These are phyloP conservation scores for Wickerhamomyces chambardii DNA, from an alignment of 805 yeast species.

Conservation along the genomic window DNA sequence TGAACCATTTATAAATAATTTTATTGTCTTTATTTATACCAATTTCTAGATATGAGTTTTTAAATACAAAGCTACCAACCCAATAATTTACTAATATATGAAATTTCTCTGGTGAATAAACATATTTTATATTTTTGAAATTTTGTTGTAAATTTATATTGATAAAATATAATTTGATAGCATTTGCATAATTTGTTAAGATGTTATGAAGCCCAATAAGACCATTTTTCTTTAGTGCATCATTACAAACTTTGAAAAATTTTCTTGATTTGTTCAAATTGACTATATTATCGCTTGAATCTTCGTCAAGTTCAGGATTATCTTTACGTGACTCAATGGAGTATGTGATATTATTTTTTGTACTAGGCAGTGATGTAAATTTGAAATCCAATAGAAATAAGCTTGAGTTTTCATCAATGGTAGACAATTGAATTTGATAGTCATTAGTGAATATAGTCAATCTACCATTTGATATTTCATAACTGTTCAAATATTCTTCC, in stretches of 20 bases:
- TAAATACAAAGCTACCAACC: conserved; percentile 38
- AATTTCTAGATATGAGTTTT: conserved; percentile 49
- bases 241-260: conserved; percentile 49
- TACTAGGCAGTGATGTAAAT: conserved; percentile 48
- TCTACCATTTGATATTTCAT: conserved; percentile 67
- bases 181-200: conserved; percentile 49
- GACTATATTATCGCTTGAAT: too few species aligned
- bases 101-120: conserved; percentile 44
- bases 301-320: too few species aligned
- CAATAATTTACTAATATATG: conserved; percentile 56
- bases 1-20: conserved; percentile 53
- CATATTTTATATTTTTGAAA: conserved; percentile 47
- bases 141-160: conserved; percentile 43
- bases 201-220: conserved; percentile 46
- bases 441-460: conserved; percentile 50
- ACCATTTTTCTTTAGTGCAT: conserved; percentile 33
- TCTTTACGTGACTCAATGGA: too few species aligned
- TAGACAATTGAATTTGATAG: conserved; percentile 72
- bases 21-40: conserved; percentile 42
- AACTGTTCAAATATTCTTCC: conserved; percentile 42
- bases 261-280: conserved; percentile 13
- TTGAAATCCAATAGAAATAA: conserved; percentile 74
- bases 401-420: conserved; percentile 59
- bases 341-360: too few species aligned
- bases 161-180: conserved; percentile 53